These are phyloP conservation scores for Globisporangium paroecandrum DNA, from an alignment of 352 stramenopile species.

Conservation along the genomic window DNA sequence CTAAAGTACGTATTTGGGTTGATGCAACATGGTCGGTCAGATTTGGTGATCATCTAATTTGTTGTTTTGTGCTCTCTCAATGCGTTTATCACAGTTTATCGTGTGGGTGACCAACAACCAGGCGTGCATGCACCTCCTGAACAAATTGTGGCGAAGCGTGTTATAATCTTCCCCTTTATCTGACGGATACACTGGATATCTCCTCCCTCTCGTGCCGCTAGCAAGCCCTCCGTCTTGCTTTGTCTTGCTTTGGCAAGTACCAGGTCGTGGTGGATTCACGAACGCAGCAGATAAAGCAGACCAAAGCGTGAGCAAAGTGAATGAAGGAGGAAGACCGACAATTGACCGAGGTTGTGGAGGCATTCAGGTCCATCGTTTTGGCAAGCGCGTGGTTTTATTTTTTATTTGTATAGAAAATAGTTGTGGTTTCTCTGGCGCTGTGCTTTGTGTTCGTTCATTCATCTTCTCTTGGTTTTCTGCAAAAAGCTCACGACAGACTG, in stretches of 20 bases:
- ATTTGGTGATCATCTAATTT: not conserved
- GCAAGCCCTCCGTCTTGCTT: not conserved
- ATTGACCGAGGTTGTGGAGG: not conserved
- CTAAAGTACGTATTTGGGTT: constrained; percentile 54
- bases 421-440: constrained; percentile 8
- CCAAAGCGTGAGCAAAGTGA: not conserved
- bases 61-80: constrained; percentile 9
- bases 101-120: constrained; percentile 96
- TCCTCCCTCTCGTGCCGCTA: not conserved
- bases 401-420: constrained; percentile 24
- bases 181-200: constrained; percentile 7
- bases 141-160: constrained; percentile 93
- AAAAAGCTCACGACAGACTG: not conserved
- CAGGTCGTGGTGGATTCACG: not conserved
- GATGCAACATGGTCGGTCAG: not conserved
- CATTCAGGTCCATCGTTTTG: not conserved
- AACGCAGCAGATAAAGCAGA: not conserved
- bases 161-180: constrained; percentile 46
- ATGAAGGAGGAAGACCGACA: constrained; percentile 6
- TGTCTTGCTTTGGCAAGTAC: not conserved
- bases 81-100: constrained; percentile 74
- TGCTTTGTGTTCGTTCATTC: constrained; percentile 9
- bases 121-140: constrained; percentile 95
- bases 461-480: not conserved
- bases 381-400: constrained; percentile 6